These are phyloP conservation scores for Malassezia japonica DNA, from an alignment of 1,284 basidiomycete species.

Conservation along the genomic window DNA sequence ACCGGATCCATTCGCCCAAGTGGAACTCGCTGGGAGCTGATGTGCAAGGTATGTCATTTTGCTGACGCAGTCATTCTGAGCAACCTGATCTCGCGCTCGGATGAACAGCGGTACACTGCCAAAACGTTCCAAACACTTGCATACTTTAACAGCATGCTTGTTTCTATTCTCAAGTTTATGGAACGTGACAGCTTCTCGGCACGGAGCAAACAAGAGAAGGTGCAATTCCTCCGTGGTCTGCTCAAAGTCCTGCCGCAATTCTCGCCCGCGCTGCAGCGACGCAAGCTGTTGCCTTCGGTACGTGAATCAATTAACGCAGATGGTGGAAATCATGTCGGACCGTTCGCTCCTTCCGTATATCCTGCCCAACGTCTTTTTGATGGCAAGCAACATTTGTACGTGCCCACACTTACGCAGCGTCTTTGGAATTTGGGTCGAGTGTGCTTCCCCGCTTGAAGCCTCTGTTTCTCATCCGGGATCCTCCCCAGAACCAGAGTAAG, in stretches of 20 bases:
- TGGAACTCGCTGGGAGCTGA: constrained; percentile 35
- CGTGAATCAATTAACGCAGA: constrained; percentile 16
- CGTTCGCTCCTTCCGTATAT: constrained; percentile 68
- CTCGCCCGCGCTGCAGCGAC: constrained; percentile 70
- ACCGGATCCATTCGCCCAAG: constrained; percentile 18
- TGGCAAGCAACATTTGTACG: constrained; percentile 79
- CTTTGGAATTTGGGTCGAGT: constrained; percentile 64
- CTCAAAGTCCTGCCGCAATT: constrained; percentile 73
- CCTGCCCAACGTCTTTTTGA: constrained; percentile 69
- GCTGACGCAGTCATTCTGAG: constrained; percentile 20
- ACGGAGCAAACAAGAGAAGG: constrained; percentile 86
- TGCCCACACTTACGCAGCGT: constrained; percentile 66
- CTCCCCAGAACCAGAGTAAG: constrained; percentile 67
- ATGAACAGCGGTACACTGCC: constrained; percentile 65
- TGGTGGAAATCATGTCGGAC: constrained; percentile 49
- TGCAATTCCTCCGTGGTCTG: constrained; percentile 78
- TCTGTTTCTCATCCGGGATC: constrained; percentile 81
- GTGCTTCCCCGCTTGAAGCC: constrained; percentile 83
- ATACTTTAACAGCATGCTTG: constrained; percentile 89
- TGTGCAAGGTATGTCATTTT: constrained; percentile 14
- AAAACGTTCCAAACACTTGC: constrained; percentile 66
- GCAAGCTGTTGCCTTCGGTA: constrained; percentile 80
- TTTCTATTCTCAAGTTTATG: constrained; percentile 90
- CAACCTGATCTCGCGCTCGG: constrained; percentile 57
- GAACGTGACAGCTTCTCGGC: constrained; percentile 90